These are phyloP conservation scores for Litsea cubeba DNA, from an alignment of 164 flowering plant genomes.

Conservation along the genomic window DNA sequence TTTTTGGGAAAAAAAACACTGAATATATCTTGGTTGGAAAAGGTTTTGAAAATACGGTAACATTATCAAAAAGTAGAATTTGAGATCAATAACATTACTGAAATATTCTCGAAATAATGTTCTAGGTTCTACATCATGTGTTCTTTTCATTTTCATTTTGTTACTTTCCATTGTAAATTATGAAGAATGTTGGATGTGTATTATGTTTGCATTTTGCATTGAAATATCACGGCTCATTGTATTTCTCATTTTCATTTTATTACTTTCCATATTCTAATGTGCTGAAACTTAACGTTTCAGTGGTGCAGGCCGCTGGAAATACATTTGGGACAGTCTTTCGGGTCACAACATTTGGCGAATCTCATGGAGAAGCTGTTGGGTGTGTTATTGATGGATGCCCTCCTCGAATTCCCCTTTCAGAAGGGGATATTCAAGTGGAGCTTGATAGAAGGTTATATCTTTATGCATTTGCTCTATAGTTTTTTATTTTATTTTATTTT, in stretches of 20 bases:
- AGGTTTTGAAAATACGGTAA: no score
- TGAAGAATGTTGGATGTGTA: no score
- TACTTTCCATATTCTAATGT: background rate
- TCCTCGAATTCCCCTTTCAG: constrained; percentile 74
- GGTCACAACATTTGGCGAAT: constrained; percentile 94
- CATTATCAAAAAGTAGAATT: no score
- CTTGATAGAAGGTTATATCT: constrained; percentile 83
- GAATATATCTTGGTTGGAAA: no score
- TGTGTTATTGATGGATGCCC: constrained; percentile 97
- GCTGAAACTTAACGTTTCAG: constrained; percentile 30
- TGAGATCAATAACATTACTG: background rate
- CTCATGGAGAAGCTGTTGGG: constrained; percentile 99
- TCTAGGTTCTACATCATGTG: background rate
- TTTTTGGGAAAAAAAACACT: no score
- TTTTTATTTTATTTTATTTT: no score
- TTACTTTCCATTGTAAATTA: background rate
- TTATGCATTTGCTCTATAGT: background rate
- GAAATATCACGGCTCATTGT: background rate
- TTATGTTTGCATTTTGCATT: background rate
- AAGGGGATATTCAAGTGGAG: constrained; percentile 82
- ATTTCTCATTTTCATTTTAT: background rate
- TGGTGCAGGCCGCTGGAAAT: constrained; percentile 77
- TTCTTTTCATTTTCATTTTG: background rate
- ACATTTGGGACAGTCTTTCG: constrained; percentile 72
- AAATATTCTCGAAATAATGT: background rate